A percentile compares a stretch with the other conserved stretches of the same genome.
These are phyloP conservation scores for Ceratobasidium sp. DNA, from an alignment of 1,284 basidiomycete genomes.

Conservation along the genomic window DNA sequence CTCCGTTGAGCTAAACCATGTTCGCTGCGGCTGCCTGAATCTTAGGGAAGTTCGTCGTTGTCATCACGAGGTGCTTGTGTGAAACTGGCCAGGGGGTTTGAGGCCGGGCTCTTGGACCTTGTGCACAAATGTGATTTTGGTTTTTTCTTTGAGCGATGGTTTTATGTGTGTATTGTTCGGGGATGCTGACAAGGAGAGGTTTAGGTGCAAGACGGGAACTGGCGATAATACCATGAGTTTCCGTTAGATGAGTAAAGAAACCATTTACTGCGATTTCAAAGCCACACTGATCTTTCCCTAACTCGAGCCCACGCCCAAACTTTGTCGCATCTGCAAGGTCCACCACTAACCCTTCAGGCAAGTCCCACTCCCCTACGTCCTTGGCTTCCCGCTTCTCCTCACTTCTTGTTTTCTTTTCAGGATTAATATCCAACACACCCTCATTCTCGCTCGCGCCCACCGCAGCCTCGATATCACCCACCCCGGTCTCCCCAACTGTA, in stretches of 20 bases:
- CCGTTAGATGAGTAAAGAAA: background rate
- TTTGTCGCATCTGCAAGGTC: constrained; percentile 51
- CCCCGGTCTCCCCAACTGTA: constrained; percentile 63
- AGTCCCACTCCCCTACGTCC: constrained; percentile 58
- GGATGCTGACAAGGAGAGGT: constrained; percentile 89
- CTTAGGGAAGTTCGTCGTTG: constrained; percentile 93
- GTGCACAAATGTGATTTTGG: constrained; percentile 83
- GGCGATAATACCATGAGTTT: constrained; percentile 36
- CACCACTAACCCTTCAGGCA: background rate
- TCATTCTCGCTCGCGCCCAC: constrained; percentile 61
- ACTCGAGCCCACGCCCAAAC: constrained; percentile 74
- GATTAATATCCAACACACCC: background rate
- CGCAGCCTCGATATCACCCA: constrained; percentile 75
- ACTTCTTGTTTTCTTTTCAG: constrained; percentile 49
- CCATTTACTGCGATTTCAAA: constrained; percentile 84
- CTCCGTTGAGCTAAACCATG: constrained; percentile 85
- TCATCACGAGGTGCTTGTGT: constrained; percentile 74
- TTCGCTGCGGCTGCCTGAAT: constrained; percentile 88
- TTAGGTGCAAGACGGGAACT: constrained; percentile 86
- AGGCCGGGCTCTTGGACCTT: constrained; percentile 69
- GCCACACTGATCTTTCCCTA: constrained; percentile 80
- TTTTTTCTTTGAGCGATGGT: constrained; percentile 91
- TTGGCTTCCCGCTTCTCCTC: constrained; percentile 57
- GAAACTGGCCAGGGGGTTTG: constrained; percentile 23
- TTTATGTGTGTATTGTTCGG: constrained; percentile 86